Percentiles rank a stretch among this genome's conserved stretches.
phyloP scores from a whole-genome alignment of 2,329 filamentous ascomycete genomes.

The Polychaeton citri region DNA sequence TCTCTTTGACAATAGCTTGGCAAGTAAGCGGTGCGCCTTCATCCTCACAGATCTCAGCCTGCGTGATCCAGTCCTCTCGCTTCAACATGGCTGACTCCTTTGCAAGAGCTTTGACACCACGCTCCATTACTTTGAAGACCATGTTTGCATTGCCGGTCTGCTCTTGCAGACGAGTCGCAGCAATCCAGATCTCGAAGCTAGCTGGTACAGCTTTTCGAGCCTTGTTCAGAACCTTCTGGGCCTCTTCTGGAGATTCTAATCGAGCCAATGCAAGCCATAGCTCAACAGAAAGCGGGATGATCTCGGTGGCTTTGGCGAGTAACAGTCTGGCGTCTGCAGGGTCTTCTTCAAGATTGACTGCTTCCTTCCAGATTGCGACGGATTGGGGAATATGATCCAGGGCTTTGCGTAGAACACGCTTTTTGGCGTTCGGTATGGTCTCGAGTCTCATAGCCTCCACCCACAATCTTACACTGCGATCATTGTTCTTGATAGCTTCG shows the following conservation, averaged over 20 bases:
- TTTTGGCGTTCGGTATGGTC: conserved; percentile 68
- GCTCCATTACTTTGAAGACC: conserved; percentile 79
- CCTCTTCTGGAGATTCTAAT: conserved; percentile 78
- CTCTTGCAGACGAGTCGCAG: conserved; percentile 75
- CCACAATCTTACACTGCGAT: conserved; percentile 79
- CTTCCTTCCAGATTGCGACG: conserved; percentile 94
- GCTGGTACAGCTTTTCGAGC: conserved; percentile 88
- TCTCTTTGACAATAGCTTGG: conserved; percentile 79
- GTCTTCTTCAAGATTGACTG: conserved; percentile 89
- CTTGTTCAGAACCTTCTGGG: conserved; percentile 87
- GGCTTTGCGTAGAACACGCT: conserved; percentile 82
- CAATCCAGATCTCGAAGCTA: conserved; percentile 93
- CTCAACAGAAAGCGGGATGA: conserved; percentile 86
- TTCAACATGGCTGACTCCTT: conserved; percentile 94
- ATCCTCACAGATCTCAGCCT: conserved; percentile 88
- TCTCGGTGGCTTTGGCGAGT: conserved; percentile 86
- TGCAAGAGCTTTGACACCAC: conserved; percentile 74
- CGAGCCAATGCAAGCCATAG: conserved; percentile 89
- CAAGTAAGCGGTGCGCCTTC: conserved; percentile 82
- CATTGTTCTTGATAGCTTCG: conserved; percentile 83
- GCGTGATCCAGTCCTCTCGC: conserved; percentile 89
- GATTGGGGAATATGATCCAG: conserved; percentile 89
- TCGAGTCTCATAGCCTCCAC: conserved; percentile 92
- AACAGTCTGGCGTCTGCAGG: conserved; percentile 75
- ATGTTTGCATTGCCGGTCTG: conserved; percentile 73